These are phyloP conservation scores for Trametes cubensis DNA, from an alignment of 768 basidiomycete genomes.

Conservation along the genomic window DNA sequence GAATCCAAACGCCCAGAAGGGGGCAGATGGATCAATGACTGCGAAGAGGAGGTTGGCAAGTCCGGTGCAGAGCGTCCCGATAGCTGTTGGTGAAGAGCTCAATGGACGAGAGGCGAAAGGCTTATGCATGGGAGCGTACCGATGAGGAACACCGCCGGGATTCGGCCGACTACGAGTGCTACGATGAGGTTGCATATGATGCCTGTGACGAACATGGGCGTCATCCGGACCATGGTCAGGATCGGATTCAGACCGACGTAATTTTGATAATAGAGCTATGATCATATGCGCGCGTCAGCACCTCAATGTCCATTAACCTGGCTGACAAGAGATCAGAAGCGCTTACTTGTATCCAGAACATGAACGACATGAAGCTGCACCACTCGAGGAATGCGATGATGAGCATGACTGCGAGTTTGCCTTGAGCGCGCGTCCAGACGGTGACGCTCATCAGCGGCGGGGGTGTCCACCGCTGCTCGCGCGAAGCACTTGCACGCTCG, in stretches of 20 bases:
- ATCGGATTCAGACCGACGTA: slow-evolving; percentile 59
- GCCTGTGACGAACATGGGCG: slow-evolving; percentile 75
- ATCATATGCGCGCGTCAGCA: too few relatives aligned
- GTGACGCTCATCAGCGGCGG: slow-evolving; percentile 69
- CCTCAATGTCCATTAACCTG: too few relatives aligned
- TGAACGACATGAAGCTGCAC: slow-evolving; percentile 58
- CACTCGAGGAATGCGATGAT: slow-evolving; percentile 65
- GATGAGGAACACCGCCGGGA: slow-evolving; percentile 59
- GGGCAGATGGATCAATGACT: slow-evolving; percentile 53
- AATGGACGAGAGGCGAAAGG: background rate
- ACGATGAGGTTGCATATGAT: slow-evolving; percentile 65
- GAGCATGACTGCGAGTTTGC: slow-evolving; percentile 64
- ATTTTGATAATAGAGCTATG: slow-evolving; percentile 72
- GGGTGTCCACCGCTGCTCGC: slow-evolving; percentile 38
- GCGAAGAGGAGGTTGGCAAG: slow-evolving; percentile 68
- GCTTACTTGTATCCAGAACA: slow-evolving; percentile 49
- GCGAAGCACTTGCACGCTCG: slow-evolving; percentile 6
- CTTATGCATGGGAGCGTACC: slow-evolving; percentile 48
- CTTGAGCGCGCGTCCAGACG: slow-evolving; percentile 64
- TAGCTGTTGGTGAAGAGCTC: slow-evolving; percentile 30
- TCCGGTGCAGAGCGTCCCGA: slow-evolving; percentile 62
- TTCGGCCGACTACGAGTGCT: slow-evolving; percentile 55
- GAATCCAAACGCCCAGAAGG: slow-evolving; percentile 80
- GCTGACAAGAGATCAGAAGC: background rate
- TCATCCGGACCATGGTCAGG: slow-evolving; percentile 61